These are phyloP conservation scores for Scedosporium dehoogii DNA, from an alignment of 2,329 filamentous ascomycete genomes.

Conservation along the genomic window DNA sequence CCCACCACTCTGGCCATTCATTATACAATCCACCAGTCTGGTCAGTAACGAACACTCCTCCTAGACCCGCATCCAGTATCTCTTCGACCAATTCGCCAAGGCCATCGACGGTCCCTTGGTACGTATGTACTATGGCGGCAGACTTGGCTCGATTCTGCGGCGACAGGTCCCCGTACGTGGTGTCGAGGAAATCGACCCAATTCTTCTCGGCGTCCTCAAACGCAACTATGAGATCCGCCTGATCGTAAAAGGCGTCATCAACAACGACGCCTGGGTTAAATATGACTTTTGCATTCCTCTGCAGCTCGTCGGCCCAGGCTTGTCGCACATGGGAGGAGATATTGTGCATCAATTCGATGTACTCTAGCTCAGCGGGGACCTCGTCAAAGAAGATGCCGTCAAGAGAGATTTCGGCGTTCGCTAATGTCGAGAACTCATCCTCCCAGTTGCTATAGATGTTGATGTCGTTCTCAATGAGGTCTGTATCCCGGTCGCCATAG, in stretches of 20 bases:
- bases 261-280: constrained; percentile 35
- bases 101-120: not conserved
- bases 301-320: constrained; percentile 10
- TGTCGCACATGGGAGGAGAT: constrained; percentile 15
- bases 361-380: constrained; percentile 21
- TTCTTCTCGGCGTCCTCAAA: constrained; percentile 24
- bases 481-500: constrained; percentile 15
- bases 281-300: constrained; percentile 17
- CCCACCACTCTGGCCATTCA: constrained; percentile 11
- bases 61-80: constrained; percentile 5
- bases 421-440: constrained; percentile 13
- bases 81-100: constrained; percentile 4
- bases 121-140: constrained; percentile 11
- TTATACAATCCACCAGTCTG: constrained; percentile 12
- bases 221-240: constrained; percentile 32
- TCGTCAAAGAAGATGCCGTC: constrained; percentile 40
- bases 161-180: not conserved
- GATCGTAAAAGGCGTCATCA: constrained; percentile 26
- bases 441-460: constrained; percentile 33
- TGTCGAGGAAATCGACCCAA: constrained; percentile 4
- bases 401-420: constrained; percentile 21
- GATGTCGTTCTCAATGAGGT: constrained; percentile 25
- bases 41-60: constrained; percentile 13
- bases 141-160: constrained; percentile 3
- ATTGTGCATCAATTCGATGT: constrained; percentile 14